Conservation (phyloP, 2,329 filamentous ascomycete genomes). For the Aurifilum marmelostoma region DNA sequence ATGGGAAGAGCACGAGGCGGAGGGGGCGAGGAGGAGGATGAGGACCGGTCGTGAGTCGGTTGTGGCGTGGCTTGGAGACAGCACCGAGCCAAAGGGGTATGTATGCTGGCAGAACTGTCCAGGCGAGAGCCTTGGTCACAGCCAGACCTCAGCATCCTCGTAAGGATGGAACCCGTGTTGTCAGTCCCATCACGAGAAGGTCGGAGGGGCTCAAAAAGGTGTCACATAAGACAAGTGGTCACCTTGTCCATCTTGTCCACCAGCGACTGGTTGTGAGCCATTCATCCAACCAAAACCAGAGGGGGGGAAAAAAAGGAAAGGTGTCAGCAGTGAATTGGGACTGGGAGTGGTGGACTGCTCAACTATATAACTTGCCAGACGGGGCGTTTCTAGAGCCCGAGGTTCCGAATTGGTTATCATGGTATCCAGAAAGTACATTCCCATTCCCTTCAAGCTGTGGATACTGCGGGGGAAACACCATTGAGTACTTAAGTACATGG, state of each 20-base stretch:
- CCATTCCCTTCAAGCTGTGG: neutral
- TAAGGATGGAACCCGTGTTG: neutral
- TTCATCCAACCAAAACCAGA: too few relatives aligned
- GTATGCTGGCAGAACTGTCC: too few relatives aligned
- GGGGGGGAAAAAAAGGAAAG: too few relatives aligned
- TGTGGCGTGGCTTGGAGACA: neutral
- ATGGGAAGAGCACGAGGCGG: neutral
- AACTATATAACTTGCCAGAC: neutral
- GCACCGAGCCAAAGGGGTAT: neutral
- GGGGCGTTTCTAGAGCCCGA: slow-evolving; percentile 3
- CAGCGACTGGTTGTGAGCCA: too few relatives aligned
- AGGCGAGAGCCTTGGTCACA: neutral
- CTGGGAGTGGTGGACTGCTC: neutral
- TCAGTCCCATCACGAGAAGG: neutral
- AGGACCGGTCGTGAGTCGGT: neutral
- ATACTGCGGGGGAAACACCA: neutral
- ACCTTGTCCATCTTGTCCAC: too few relatives aligned
- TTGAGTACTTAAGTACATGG: too few relatives aligned
- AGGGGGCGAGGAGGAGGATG: neutral
- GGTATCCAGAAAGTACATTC: neutral
- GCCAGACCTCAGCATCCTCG: neutral
- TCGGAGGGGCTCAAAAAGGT: too few relatives aligned
- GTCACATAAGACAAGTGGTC: too few relatives aligned
- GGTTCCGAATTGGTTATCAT: neutral
- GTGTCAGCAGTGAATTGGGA: too few relatives aligned